Evolutionary conservation across 2,329 filamentous ascomycete species (phyloP).

Genomic region (Verticillium isaacii): DNA sequence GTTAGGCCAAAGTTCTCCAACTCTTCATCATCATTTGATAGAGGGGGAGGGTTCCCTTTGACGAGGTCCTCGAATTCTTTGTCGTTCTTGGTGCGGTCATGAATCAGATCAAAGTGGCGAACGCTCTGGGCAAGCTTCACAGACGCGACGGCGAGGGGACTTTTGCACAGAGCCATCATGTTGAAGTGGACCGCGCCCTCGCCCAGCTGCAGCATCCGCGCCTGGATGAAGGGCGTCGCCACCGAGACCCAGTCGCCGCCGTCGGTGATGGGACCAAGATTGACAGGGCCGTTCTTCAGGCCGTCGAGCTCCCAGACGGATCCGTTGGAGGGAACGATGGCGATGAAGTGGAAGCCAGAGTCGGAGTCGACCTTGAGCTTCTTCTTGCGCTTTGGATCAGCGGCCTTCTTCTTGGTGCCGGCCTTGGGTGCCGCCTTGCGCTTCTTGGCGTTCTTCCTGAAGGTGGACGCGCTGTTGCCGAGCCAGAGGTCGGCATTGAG

Average conservation of each 20-base stretch:
- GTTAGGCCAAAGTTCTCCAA: conserved; percentile 26
- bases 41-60: conserved; percentile 5
- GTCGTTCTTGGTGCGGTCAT: conserved; percentile 28
- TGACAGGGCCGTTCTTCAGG: conserved; percentile 65
- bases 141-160: conserved; percentile 49
- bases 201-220: conserved; percentile 63
- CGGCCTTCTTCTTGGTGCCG: conserved; percentile 23
- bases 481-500: conserved; percentile 65
- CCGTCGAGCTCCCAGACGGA: conserved; percentile 88
- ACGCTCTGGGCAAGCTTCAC: conserved; percentile 40
- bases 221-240: conserved; percentile 59
- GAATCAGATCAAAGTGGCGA: conserved; percentile 31
- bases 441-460: conserved; percentile 25
- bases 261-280: conserved; percentile 39
- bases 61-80: conserved; percentile 3
- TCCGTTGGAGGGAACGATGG: conserved; percentile 73
- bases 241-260: conserved; percentile 59
- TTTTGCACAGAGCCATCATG: conserved; percentile 68
- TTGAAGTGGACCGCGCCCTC: conserved; percentile 68
- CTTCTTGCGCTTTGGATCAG: conserved; percentile 31
- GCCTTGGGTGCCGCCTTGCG: conserved; percentile 9
- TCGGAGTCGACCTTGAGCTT: conserved; percentile 46
- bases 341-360: conserved; percentile 81
- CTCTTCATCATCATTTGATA: conserved; percentile 14
- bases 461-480: conserved; percentile 46